phyloP scores from a whole-genome alignment of 352 stramenopile genomes.

The Peronospora farinosa region DNA sequence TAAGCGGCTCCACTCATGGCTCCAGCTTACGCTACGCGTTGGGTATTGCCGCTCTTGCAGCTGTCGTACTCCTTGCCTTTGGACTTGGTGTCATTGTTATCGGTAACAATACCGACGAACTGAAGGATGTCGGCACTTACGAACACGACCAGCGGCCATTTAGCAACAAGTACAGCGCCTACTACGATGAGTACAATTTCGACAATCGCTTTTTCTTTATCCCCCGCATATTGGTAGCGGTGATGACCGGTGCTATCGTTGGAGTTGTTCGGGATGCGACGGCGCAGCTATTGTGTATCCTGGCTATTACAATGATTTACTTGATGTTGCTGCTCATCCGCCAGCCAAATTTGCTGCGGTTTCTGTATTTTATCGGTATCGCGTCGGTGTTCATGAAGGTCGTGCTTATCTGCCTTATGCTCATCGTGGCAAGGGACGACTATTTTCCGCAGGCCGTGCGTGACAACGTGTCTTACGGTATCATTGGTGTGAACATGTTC shows the following conservation, averaged over 20 bases:
- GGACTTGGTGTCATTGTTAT: conserved; percentile 68
- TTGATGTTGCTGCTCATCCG: conserved; percentile 59
- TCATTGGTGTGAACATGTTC: conserved; percentile 81
- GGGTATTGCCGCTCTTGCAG: conserved; percentile 41
- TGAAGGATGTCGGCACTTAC: conserved; percentile 66
- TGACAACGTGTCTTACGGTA: conserved; percentile 80
- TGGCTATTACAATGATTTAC: conserved; percentile 65
- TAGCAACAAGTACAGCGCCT: conserved; percentile 76
- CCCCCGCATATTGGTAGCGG: conserved; percentile 60
- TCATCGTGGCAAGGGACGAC: conserved; percentile 71
- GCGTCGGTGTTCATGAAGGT: conserved; percentile 77
- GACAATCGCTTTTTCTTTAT: conserved; percentile 88
- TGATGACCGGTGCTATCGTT: conserved; percentile 65
- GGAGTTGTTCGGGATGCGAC: conserved; percentile 61
- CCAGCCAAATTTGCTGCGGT: conserved; percentile 71
- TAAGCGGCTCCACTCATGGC: conserved; percentile 26
- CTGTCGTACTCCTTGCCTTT: conserved; percentile 47
- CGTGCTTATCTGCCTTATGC: conserved; percentile 73
- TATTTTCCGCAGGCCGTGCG: conserved; percentile 74
- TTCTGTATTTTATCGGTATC: conserved; percentile 81
- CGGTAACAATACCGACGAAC: conserved; percentile 53
- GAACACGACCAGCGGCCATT: conserved; percentile 75
- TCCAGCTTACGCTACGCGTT: conserved; percentile 37
- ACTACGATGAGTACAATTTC: conserved; percentile 88
- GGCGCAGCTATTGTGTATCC: conserved; percentile 66